A percentile compares a stretch with the other conserved stretches of the same genome.
These are phyloP conservation scores for Miamiensis avidus DNA, from an alignment of 169 alveolate genomes.

Conservation along the genomic window DNA sequence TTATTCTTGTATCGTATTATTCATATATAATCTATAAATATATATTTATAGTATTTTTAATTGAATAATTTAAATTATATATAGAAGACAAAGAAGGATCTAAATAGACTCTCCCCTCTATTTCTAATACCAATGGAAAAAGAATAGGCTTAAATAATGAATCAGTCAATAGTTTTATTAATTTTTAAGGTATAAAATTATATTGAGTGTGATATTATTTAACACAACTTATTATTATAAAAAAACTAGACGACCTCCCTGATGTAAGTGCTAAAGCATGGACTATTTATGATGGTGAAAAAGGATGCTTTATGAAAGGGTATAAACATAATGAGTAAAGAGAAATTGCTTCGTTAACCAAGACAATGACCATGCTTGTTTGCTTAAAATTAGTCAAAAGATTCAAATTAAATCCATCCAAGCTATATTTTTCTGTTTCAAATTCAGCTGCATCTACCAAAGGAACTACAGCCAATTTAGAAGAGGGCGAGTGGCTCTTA, in stretches of 20 bases:
- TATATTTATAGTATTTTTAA: no score
- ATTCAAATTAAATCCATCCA: conserved; percentile 29
- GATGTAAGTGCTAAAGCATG: conserved; percentile 64
- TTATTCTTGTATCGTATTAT: no score
- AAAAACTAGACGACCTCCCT: conserved; percentile 48
- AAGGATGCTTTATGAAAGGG: conserved; percentile 58
- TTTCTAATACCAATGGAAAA: no score
- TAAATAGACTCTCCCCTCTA: no score
- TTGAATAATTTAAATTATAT: no score
- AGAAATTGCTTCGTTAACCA: conserved; percentile 79
- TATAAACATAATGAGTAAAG: conserved; percentile 57
- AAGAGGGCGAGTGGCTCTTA: conserved; percentile 52
- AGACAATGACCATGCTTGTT: conserved; percentile 65
- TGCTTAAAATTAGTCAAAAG: conserved; percentile 36
- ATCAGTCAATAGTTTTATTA: no score
- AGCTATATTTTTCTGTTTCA: conserved; percentile 21
- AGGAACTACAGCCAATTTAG: conserved; percentile 56
- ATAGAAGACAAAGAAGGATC: no score
- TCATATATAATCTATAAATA: no score
- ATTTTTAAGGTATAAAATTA: no score
- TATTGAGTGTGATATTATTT: no score
- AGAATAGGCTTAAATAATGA: no score
- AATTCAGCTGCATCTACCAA: conserved; percentile 13
- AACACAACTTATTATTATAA: no score
- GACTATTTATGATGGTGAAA: conserved; percentile 54